Evolutionary conservation across 164 flowering plant species (phyloP), one percentile per base, ranked within the genome.

Genomic region (Vitis vinifera): DNA sequence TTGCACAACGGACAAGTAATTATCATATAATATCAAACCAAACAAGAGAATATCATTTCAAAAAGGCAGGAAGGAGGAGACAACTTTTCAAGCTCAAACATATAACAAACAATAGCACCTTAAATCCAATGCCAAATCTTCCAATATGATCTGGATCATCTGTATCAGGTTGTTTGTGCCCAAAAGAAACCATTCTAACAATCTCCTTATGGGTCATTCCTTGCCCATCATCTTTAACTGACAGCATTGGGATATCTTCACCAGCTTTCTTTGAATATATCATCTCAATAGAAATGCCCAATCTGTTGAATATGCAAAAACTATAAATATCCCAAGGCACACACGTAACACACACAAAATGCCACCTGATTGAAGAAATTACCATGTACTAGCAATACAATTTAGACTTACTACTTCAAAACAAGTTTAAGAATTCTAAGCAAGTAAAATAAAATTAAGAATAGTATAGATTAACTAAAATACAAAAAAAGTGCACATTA

Each of bases 91-190:
- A 44, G 2, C 29, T 11, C 6, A 55, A 62, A 31, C 5, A 48
- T 30, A 51, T 66, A 10, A 30, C 10, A 48, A 29, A 13, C 23
- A 66, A 50, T 14, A 9, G 12, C 73, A 86, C 91, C 89, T 88
- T 88, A 71, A 88, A 88, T 49, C 89, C 91, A 61, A 86, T 70
- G n/a, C 91, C 91, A 77, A 81, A 88, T 73, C 83, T 80, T 66
- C 91, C 91, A 71, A 88, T 86, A 48, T 37, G 81, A 71, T 81
- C 69, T 13, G 72, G 76, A 71, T 88, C 84, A 79, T 80, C 76
- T 55, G 29, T 73, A 66, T 81, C 83, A 56, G 87, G 83, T 75
- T 71, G 78, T 69, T 73, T 73, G 71, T 77, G 88, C 16, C 91
- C 91, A 67, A 86, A 83, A 69, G 84, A 80, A 19, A 80, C 68